Evolutionary conservation across 1,284 basidiomycete genomes (phyloP).

Genomic region (Exobasidium cylindrosporum): DNA sequence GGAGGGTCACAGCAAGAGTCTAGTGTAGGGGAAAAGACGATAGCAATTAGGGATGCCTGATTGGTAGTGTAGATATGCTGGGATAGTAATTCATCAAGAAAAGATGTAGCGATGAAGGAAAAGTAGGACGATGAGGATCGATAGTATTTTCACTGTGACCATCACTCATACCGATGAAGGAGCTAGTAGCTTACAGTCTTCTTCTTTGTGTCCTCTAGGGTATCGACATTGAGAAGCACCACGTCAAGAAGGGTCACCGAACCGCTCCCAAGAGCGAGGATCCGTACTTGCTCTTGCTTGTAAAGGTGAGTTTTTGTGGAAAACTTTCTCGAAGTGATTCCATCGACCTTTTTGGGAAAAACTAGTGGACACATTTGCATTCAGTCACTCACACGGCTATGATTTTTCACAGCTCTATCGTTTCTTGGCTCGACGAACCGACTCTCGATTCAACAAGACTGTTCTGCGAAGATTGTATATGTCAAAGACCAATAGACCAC

Average conservation of each 20-base stretch:
- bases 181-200: too few species aligned
- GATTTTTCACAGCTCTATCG: conserved; percentile 76
- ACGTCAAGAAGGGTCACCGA: conserved; percentile 97
- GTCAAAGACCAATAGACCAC: conserved; percentile 95
- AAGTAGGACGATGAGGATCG: too few species aligned
- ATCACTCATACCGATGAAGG: too few species aligned
- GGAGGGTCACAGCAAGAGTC: too few species aligned
- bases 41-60: too few species aligned
- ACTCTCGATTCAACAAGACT: conserved; percentile 95
- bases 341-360: too few species aligned
- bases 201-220: conserved; percentile 73
- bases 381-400: conserved; percentile 16
- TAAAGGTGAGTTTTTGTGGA: conserved; percentile 75
- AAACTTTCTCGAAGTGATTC: background rate
- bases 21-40: too few species aligned
- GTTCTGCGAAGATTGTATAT: conserved; percentile 95
- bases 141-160: too few species aligned
- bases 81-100: too few species aligned
- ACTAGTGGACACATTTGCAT: too few species aligned
- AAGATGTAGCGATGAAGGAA: too few species aligned
- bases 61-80: too few species aligned
- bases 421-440: conserved; percentile 95
- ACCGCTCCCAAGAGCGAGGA: conserved; percentile 61
- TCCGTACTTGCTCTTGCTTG: conserved; percentile 61
- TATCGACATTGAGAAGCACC: conserved; percentile 91